Evolutionary conservation across 2,329 filamentous ascomycete genomes (phyloP).

Genomic region (Microcera coccophila): DNA sequence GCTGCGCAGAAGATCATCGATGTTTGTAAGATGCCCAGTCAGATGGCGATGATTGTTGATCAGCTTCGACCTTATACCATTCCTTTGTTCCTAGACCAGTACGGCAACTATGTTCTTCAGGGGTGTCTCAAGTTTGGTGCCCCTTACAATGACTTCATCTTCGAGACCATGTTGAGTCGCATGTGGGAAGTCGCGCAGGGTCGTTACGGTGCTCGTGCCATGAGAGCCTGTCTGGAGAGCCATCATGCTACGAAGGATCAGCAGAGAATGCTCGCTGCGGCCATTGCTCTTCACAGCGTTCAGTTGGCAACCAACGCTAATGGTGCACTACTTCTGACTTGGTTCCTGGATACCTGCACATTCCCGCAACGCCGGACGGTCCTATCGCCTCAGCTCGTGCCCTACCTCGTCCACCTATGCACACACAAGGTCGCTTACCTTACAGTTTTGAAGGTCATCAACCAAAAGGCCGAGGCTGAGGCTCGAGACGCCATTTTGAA

Average conservation of each 20-base stretch:
- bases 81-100: constrained; percentile 92
- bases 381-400: constrained; percentile 84
- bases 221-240: constrained; percentile 94
- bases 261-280: constrained; percentile 88
- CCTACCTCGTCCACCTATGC: constrained; percentile 89
- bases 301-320: constrained; percentile 96
- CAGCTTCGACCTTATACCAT: constrained; percentile 81
- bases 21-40: constrained; percentile 77
- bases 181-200: constrained; percentile 94
- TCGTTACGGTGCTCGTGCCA: constrained; percentile 88
- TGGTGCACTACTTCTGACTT: constrained; percentile 87
- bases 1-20: constrained; percentile 99
- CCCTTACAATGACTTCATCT: constrained; percentile 93
- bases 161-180: constrained; percentile 90
- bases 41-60: constrained; percentile 82
- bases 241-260: constrained; percentile 94
- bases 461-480: constrained; percentile 91
- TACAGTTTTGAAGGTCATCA: constrained; percentile 96
- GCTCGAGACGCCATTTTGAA: constrained; percentile 86
- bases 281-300: constrained; percentile 94
- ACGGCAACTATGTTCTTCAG: constrained; percentile 97
- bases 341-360: constrained; percentile 97
- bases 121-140: constrained; percentile 89
- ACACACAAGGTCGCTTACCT: constrained; percentile 98
- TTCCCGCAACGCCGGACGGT: constrained; percentile 90